Base-by-base conservation (phyloP, 345 rosid species). In the Syzygium grande region DNA sequence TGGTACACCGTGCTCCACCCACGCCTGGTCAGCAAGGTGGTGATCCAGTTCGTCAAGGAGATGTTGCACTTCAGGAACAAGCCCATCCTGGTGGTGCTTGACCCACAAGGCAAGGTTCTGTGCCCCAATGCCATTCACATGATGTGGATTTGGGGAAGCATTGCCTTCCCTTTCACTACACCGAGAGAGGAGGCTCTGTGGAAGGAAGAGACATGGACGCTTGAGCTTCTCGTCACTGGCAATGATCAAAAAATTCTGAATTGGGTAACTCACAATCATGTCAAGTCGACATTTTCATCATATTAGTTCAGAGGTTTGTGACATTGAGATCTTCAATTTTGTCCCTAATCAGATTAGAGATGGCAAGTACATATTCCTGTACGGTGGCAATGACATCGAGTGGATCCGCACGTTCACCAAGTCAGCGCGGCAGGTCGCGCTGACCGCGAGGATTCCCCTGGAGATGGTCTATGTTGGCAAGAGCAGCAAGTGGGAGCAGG, bases 131-230 rank as follows among this genome's bases (percentile, higher is more conserved):
- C 99, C 29, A 90, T 97, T 89, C 97, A 97, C 93, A 96, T 97
- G 99, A 97, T 96, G 95, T 97, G 99, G 97, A 96, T 97, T 90
- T 97, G 99, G 98, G 96, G 96, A 34, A 95, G 94, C 93, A 92
- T 84, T 56, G 97, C 99, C 88, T 97, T 95, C 94, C 99, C 99
- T 78, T 97, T 97, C 93, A 96, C 93, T 30, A 94, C 89, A 87
- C 23, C 51, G 52, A 95, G 92, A 88, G 99, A 97, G 89, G 99
- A 94, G 51, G 88, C 91, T 86, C 95, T 96, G 0, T 97, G 99
- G 98, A 95, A 88, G 90, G 94, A 92, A 30, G 95, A 96, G 63
- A 89, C 93, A 1, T 96, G 97, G 92, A 88, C 93, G 55, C 98
- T 96, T 85, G 98, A 96, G 88, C 95, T 96, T 54, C 93, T 96